phyloP scores from a whole-genome alignment of 495 filamentous ascomycete species.

The Schizothecium vesticola region DNA sequence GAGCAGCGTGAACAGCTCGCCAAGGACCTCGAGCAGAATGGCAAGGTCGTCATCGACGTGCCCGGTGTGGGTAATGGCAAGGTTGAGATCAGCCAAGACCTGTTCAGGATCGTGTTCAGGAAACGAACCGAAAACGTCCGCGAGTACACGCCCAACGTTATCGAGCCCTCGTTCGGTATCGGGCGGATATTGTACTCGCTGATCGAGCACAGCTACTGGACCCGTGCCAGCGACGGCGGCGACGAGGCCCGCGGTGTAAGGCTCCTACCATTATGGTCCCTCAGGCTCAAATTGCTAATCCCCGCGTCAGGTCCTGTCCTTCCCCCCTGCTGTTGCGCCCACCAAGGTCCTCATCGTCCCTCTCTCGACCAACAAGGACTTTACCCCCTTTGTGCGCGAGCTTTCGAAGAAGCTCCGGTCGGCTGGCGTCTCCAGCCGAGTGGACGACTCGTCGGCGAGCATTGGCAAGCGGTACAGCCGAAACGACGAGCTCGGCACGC shows the following conservation, averaged over 20 bases:
- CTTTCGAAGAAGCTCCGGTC: conserved; percentile 56
- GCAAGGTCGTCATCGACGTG: conserved; percentile 64
- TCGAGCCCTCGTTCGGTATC: conserved; percentile 83
- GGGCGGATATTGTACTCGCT: conserved; percentile 73
- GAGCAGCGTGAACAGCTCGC: conserved; percentile 65
- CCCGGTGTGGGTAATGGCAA: conserved; percentile 44
- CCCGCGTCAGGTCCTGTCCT: conserved; percentile 57
- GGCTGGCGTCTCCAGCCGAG: conserved; percentile 55
- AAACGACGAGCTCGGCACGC: conserved; percentile 70
- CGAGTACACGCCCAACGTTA: conserved; percentile 78
- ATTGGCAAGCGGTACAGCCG: conserved; percentile 72
- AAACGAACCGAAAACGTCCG: conserved; percentile 63
- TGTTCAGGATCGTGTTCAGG: conserved; percentile 65
- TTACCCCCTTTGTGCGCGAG: conserved; percentile 51
- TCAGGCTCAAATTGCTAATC: conserved; percentile 2
- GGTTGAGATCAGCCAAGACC: conserved; percentile 66
- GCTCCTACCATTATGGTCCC: conserved; percentile 2
- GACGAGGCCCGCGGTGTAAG: conserved; percentile 66
- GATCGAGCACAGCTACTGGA: conserved; percentile 78
- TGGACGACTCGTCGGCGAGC: conserved; percentile 62
- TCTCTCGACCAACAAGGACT: conserved; percentile 56
- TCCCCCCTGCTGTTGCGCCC: conserved; percentile 66
- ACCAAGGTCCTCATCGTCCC: conserved; percentile 75
- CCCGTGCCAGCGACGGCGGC: conserved; percentile 55
- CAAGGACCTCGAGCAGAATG: conserved; percentile 56